Percentiles rank a stretch among this genome's conserved stretches.
Conservation (phyloP, 2,329 filamentous ascomycete species). For the Stemphylium vesicarium region DNA sequence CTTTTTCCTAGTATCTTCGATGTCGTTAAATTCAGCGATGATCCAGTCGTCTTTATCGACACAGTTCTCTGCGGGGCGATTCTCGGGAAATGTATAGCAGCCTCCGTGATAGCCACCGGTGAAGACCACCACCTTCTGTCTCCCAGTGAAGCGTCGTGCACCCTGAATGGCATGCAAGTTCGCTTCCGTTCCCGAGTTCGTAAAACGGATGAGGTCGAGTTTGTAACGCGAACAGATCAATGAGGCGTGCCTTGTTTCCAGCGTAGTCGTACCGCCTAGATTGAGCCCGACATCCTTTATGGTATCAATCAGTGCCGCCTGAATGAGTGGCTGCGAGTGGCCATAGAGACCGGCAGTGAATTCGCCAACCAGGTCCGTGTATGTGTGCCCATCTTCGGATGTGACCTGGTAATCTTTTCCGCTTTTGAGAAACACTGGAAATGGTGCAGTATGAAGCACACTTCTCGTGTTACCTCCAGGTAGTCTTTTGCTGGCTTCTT, state of each 20-base stretch:
- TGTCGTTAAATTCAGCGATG: slow-evolving; percentile 67
- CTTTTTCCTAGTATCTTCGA: slow-evolving; percentile 53
- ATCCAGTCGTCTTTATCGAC: slow-evolving; percentile 64
- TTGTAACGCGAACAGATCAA: slow-evolving; percentile 31
- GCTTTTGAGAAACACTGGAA: slow-evolving; percentile 43
- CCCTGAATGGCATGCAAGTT: slow-evolving; percentile 35
- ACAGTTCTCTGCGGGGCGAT: slow-evolving; percentile 51
- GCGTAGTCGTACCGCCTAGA: slow-evolving; percentile 31
- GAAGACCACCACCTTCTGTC: slow-evolving; percentile 55
- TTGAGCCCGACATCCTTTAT: slow-evolving; percentile 44
- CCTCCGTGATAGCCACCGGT: slow-evolving; percentile 62
- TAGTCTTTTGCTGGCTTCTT: slow-evolving; percentile 37
- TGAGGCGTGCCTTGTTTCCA: slow-evolving; percentile 28
- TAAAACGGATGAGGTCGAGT: slow-evolving; percentile 34
- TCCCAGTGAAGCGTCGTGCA: slow-evolving; percentile 57
- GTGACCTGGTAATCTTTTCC: slow-evolving; percentile 35
- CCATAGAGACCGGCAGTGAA: slow-evolving; percentile 37
- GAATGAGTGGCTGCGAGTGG: slow-evolving; percentile 39
- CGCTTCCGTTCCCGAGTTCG: slow-evolving; percentile 40
- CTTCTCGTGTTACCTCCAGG: slow-evolving; percentile 51
- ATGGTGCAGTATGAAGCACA: slow-evolving; percentile 46
- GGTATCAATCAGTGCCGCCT: slow-evolving; percentile 26
- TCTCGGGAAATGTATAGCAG: slow-evolving; percentile 56
- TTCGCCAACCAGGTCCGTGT: slow-evolving; percentile 39
- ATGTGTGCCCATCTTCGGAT: slow-evolving; percentile 42